phyloP scores from a whole-genome alignment of 2,329 filamentous ascomycete genomes.

The Ophiobolus disseminans region DNA sequence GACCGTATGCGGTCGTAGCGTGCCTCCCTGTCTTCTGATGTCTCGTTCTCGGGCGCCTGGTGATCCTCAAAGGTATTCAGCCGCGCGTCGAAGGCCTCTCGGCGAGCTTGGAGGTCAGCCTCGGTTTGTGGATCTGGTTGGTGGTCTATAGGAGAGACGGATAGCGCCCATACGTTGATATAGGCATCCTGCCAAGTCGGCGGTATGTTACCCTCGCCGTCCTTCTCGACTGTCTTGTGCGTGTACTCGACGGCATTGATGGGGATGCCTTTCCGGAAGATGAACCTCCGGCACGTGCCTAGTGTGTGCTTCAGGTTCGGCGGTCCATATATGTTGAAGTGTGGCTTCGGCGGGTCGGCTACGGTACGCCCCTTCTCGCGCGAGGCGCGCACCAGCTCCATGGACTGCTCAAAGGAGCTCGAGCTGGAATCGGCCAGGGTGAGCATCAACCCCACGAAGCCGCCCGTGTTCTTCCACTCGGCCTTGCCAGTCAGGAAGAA shows the following conservation, averaged over 20 bases:
- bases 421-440: conserved; percentile 76
- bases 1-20: conserved; percentile 62
- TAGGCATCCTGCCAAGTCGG: conserved; percentile 79
- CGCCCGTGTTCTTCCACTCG: conserved; percentile 78
- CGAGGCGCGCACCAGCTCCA: conserved; percentile 39
- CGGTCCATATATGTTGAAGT: conserved; percentile 72
- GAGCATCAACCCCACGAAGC: conserved; percentile 83
- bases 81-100: conserved; percentile 28
- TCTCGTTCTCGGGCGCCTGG: conserved; percentile 36
- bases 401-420: conserved; percentile 55
- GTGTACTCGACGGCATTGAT: conserved; percentile 73
- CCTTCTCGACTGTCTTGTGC: conserved; percentile 30
- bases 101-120: conserved; percentile 28
- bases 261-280: conserved; percentile 83
- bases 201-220: conserved; percentile 43
- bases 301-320: conserved; percentile 81
- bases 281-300: conserved; percentile 82
- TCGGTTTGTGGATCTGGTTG: conserved; percentile 18
- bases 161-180: conserved; percentile 85
- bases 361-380: conserved; percentile 21
- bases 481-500: conserved; percentile 83
- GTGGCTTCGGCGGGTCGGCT: conserved; percentile 29
- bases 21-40: conserved; percentile 44
- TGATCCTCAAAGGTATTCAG: conserved; percentile 43
- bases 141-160: conserved; percentile 54